phyloP scores from a whole-genome alignment of 2,329 filamentous ascomycete species.

The Colletotrichum melonis region DNA sequence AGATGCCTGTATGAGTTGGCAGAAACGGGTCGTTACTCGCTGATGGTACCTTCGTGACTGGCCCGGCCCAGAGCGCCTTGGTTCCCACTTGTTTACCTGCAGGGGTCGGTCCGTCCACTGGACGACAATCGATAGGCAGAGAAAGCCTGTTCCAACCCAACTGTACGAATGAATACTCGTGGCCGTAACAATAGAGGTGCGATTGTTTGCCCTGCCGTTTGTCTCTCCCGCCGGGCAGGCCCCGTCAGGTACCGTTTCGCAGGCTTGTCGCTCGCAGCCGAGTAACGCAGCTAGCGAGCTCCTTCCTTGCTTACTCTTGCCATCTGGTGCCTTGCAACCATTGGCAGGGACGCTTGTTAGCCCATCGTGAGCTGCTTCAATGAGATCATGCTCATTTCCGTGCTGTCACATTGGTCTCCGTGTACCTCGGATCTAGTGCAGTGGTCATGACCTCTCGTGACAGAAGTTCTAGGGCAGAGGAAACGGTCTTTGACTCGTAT shows the following conservation, averaged over 20 bases:
- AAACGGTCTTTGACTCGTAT: background rate
- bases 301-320: constrained; percentile 12
- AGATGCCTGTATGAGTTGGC: constrained; percentile 35
- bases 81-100: constrained; percentile 34
- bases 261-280: background rate
- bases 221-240: background rate
- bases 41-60: constrained; percentile 12
- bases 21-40: constrained; percentile 10
- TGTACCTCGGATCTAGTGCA: background rate
- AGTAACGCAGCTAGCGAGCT: background rate
- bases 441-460: background rate
- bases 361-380: constrained; percentile 3
- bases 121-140: constrained; percentile 34
- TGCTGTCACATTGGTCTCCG: background rate
- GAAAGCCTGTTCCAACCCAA: constrained; percentile 6
- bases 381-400: constrained; percentile 13
- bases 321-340: background rate
- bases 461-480: background rate
- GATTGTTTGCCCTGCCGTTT: background rate
- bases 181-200: background rate
- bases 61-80: constrained; percentile 24
- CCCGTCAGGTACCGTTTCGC: background rate
- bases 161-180: too few species aligned
- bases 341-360: background rate
- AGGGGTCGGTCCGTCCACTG: constrained; percentile 33